Evolutionary conservation across 1,139 yeast genomes (phyloP).

Genomic region (Saccharomycopsis crataegensis): DNA sequence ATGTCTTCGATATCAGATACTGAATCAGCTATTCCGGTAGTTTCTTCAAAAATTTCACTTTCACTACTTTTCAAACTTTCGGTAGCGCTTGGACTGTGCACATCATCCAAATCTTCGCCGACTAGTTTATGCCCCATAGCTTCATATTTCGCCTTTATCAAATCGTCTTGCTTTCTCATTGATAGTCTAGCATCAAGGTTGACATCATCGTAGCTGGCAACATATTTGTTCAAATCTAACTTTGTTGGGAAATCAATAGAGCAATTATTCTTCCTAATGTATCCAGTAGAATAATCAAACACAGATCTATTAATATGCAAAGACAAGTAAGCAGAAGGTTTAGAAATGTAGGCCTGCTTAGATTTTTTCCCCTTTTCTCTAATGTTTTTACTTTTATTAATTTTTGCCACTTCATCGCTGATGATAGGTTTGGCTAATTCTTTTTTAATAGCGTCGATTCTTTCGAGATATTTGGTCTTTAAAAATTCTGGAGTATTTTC

Average conservation of each 20-base stretch:
- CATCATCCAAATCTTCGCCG: neutral
- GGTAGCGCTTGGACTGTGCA: neutral
- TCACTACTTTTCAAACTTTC: conserved; percentile 17
- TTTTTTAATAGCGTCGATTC: conserved; percentile 48
- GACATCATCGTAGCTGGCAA: conserved; percentile 61
- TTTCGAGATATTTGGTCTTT: conserved; percentile 36
- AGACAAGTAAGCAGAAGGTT: conserved; percentile 80
- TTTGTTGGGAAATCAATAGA: conserved; percentile 67
- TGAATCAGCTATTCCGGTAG: conserved; percentile 20
- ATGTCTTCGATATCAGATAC: conserved; percentile 16
- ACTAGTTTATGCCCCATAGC: neutral
- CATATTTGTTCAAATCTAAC: conserved; percentile 60
- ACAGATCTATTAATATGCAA: conserved; percentile 89
- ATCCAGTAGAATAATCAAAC: conserved; percentile 79
- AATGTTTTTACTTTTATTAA: conserved; percentile 67
- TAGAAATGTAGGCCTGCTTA: conserved; percentile 69
- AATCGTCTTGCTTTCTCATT: conserved; percentile 53
- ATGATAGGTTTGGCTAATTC: conserved; percentile 63
- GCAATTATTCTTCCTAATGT: conserved; percentile 77
- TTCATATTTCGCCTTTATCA: conserved; percentile 3
- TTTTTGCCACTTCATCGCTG: conserved; percentile 71
- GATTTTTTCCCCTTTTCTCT: conserved; percentile 71
- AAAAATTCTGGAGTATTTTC: conserved; percentile 31
- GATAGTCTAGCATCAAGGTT: conserved; percentile 75
- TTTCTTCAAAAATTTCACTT: conserved; percentile 20